Evolutionary conservation across 352 stramenopile genomes (phyloP).

Genomic region (Aphanomyces stellatus): DNA sequence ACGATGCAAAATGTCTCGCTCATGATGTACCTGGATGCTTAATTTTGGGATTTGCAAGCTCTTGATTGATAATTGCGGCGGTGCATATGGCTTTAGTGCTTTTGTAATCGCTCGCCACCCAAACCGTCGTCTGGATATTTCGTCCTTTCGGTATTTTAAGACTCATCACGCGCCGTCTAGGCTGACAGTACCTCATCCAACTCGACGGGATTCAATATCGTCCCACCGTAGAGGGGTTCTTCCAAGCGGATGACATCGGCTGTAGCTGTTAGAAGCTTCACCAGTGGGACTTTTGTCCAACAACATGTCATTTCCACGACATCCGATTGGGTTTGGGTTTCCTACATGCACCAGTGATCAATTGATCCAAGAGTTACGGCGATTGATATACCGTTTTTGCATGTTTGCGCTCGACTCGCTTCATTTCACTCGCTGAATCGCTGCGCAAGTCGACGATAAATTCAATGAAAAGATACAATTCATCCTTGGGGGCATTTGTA

Average conservation of each 20-base stretch:
- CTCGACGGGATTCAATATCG: slow-evolving; percentile 48
- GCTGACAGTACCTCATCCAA: slow-evolving; percentile 39
- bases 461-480: slow-evolving; percentile 57
- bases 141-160: slow-evolving; percentile 29
- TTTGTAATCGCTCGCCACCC: slow-evolving; percentile 67
- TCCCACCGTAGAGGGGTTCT: slow-evolving; percentile 56
- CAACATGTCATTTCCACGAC: slow-evolving; percentile 62
- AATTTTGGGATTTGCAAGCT: slow-evolving; percentile 43
- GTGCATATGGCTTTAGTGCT: slow-evolving; percentile 43
- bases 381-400: slow-evolving; percentile 11
- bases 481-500: slow-evolving; percentile 58
- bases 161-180: too few species aligned
- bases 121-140: slow-evolving; percentile 51
- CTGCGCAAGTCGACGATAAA: slow-evolving; percentile 58
- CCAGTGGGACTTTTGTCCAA: slow-evolving; percentile 68
- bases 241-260: slow-evolving; percentile 39
- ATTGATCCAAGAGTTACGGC: too few species aligned
- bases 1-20: too few species aligned
- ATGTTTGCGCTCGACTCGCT: slow-evolving; percentile 22
- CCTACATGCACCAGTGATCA: background rate
- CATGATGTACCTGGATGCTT: slow-evolving; percentile 36
- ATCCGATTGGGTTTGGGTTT: too few species aligned
- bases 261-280: slow-evolving; percentile 38
- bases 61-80: slow-evolving; percentile 56
- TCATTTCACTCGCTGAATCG: slow-evolving; percentile 16